Conservation (phyloP, 2,329 filamentous ascomycete genomes). For the Trichoderma polysporum region DNA sequence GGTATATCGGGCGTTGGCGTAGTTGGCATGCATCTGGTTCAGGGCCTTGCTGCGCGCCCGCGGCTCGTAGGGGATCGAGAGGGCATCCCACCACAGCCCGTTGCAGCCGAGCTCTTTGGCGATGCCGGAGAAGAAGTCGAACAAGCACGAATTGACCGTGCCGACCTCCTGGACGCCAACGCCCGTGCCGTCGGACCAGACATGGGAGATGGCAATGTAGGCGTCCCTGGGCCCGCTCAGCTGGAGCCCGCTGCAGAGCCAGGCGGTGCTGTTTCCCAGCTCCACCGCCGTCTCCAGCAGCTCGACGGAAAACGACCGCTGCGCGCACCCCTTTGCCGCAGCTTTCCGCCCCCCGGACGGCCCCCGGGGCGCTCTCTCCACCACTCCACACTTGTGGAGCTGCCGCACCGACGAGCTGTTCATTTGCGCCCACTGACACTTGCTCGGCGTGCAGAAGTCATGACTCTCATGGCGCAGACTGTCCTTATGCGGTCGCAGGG, state of each 20-base stretch:
- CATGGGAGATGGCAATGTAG: slow-evolving; percentile 34
- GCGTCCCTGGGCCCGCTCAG: background rate
- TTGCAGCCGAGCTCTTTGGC: slow-evolving; percentile 26
- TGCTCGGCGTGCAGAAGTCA: background rate
- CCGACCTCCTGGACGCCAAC: slow-evolving; percentile 25
- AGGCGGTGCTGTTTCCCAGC: background rate
- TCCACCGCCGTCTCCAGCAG: background rate
- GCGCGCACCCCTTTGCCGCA: background rate
- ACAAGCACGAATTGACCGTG: slow-evolving; percentile 31
- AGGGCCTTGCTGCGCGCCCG: slow-evolving; percentile 25
- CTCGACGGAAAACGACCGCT: background rate
- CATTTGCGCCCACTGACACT: background rate
- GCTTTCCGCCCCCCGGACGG: background rate
- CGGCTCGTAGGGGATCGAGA: slow-evolving; percentile 29
- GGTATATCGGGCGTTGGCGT: slow-evolving; percentile 24
- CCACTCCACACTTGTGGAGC: background rate
- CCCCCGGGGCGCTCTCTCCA: background rate
- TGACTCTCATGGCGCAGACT: background rate
- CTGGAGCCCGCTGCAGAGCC: background rate
- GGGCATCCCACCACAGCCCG: slow-evolving; percentile 35
- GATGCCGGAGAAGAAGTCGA: slow-evolving; percentile 27
- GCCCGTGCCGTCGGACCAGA: slow-evolving; percentile 34
- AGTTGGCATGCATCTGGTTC: slow-evolving; percentile 29
- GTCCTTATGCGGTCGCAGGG: background rate
- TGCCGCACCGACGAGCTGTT: background rate